Evolutionary conservation across 768 basidiomycete species (phyloP).

Genomic region (Leucocoprinus sp.): DNA sequence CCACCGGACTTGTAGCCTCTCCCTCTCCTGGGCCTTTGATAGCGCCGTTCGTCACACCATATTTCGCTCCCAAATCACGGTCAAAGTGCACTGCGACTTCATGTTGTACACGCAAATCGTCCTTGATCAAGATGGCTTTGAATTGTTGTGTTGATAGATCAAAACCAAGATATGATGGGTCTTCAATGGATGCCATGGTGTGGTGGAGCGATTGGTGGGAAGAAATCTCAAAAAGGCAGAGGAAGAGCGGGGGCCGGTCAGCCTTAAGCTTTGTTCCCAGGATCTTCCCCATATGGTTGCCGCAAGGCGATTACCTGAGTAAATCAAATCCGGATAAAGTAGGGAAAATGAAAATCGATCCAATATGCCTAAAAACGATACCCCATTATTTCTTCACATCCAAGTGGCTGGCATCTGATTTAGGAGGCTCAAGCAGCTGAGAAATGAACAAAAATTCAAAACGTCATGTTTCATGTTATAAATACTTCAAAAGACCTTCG

Average conservation of each 20-base stretch:
- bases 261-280: neutral
- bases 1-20: conserved; percentile 73
- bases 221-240: neutral
- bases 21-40: conserved; percentile 56
- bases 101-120: conserved; percentile 49
- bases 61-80: conserved; percentile 56
- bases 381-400: no score
- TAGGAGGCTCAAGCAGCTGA: no score
- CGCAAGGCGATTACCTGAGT: no score
- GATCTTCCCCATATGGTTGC: neutral
- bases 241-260: neutral
- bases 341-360: no score
- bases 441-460: conserved; percentile 6
- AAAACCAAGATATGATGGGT: conserved; percentile 60
- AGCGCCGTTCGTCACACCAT: conserved; percentile 60
- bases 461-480: neutral
- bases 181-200: conserved; percentile 6
- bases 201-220: neutral
- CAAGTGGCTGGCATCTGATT: no score
- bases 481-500: conserved; percentile 16
- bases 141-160: conserved; percentile 84
- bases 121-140: conserved; percentile 63
- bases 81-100: conserved; percentile 76
- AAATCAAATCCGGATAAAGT: no score
- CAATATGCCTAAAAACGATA: no score